Base-by-base conservation (phyloP, 768 basidiomycete species). In the Mycena filopes region DNA sequence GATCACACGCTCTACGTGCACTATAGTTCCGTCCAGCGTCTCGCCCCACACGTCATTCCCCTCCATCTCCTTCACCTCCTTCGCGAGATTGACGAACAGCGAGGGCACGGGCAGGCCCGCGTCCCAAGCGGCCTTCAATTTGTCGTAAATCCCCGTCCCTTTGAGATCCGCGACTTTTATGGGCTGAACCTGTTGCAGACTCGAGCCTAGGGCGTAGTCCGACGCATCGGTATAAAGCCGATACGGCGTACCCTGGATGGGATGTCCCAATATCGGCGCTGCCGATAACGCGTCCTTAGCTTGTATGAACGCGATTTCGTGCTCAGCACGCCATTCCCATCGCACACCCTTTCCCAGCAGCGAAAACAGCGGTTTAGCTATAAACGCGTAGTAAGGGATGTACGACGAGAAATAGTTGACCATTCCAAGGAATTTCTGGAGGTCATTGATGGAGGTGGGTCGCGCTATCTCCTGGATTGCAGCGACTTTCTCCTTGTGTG, bases 301-400 rank as follows among this genome's bases (percentile, higher is more conserved):
- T 46, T 53, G 31, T 9, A 69, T 55, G 46, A 73, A 77, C 7
- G 73, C 67, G 10, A 62, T 20, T 25, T 72, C 51, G 10, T 75
- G 59, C 12, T 42, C 56, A 0, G 54, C 67, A 12, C 48, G 60
- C 75, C 75, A 77, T 11, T 67, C 31, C 74, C 73, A 77, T 21
- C 18, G 25, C 3, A 47, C 64, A 0, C 60, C 71, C 49, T 77
- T 77, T 5, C 58, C 45, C 12, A 73, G 60, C 4, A 77, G 63
- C 2, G 31, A 15, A 33, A 74, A 75, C 1, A 76, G 63, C 3
- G 76, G 75, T 9, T 65, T 40, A 0, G 67, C 73, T 2, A 75
- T 73, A 29, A 61, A 67, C 1, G 42, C 55, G 16, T 55, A 55
- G 42, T 45, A 43, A 4, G 29, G 55, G 7, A 55, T 55, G 42